A percentile compares a stretch with the other conserved stretches of the same genome.
phyloP scores from a whole-genome alignment of 1,139 yeast genomes.

The Geotrichum carabidarum region DNA sequence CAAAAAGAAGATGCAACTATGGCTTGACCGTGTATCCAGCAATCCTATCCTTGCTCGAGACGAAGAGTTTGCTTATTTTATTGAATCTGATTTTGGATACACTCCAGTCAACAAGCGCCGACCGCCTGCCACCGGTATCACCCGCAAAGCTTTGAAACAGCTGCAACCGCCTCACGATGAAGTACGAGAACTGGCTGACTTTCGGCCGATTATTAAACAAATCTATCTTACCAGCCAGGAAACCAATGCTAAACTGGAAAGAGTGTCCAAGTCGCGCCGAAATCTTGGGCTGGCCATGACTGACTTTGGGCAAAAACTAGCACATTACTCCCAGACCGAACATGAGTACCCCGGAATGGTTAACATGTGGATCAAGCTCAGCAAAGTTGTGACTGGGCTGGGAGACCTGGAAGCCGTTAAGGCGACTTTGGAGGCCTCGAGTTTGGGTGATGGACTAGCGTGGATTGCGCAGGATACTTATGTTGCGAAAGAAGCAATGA shows the following conservation, averaged over 20 bases:
- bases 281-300: conserved; percentile 53
- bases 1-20: conserved; percentile 61
- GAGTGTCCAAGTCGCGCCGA: conserved; percentile 51
- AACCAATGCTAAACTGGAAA: conserved; percentile 52
- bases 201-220: conserved; percentile 79
- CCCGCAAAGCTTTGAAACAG: conserved; percentile 85
- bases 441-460: conserved; percentile 70
- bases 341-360: conserved; percentile 60
- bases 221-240: conserved; percentile 61
- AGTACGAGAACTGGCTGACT: conserved; percentile 68
- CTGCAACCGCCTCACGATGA: conserved; percentile 89
- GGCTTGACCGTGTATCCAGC: conserved; percentile 72
- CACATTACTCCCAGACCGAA: conserved; percentile 49
- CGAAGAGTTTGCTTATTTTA: conserved; percentile 81
- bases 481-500: conserved; percentile 84
- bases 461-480: conserved; percentile 69
- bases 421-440: conserved; percentile 68
- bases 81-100: conserved; percentile 78
- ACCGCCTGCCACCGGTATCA: conserved; percentile 74
- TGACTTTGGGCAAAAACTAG: conserved; percentile 60
- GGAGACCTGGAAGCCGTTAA: conserved; percentile 76
- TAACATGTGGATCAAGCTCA: conserved; percentile 74
- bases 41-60: conserved; percentile 80
- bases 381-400: conserved; percentile 60
- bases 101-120: conserved; percentile 41